Evolutionary conservation across 148 eudicot genomes (phyloP), one percentile per base, ranked within the genome.

Genomic region (Mesembryanthemum crystallinum): DNA sequence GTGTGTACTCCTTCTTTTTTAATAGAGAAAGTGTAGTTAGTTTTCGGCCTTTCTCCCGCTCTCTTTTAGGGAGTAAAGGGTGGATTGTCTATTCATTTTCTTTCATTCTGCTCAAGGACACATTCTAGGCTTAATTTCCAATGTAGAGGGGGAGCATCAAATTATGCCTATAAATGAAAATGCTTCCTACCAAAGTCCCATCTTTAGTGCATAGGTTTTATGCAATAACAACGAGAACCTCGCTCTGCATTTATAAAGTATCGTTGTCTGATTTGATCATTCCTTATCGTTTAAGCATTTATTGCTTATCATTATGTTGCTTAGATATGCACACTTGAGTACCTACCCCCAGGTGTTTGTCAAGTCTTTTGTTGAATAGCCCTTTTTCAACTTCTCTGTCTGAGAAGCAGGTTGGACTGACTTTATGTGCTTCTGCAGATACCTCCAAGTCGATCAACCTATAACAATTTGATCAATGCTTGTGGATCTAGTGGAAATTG

Each of bases 401-500:
- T 45, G 55, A 49, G 43, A 24, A 59, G 18, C 51, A 27, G 62
- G 23, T 25, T 76, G 32, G 33, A 28, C 14, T 72, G 47, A 60
- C 20, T 51, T 68, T 29, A 35, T 55, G 33, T 59, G 25, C 67
- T 42, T 32, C 33, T 85, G 79, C 92, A 92, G 98, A 87, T 94
- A 72, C 92, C 98, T 81, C 98, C 98, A 55, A 94, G 91, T 77
- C 85, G 96, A 30, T 81, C 89, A 42, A 92, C 97, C 33, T 94
- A 90, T 84, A 94, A 94, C 87, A 89, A 92, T 83, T 82, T 94
- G 85, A 92, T 94, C 73, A 88, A 92, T 85, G 97, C 98, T 29
- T 94, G 98, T 82, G 98, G 98, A 76, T 92, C 96, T 49, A 92
- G 93, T 81, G 98, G 98, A 84, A 94, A 92, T 74, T 94, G 97